Evolutionary conservation across 805 yeast species (phyloP), one percentile per base, ranked within the genome.

Genomic region (Cyberlindnera xylosilytica): DNA sequence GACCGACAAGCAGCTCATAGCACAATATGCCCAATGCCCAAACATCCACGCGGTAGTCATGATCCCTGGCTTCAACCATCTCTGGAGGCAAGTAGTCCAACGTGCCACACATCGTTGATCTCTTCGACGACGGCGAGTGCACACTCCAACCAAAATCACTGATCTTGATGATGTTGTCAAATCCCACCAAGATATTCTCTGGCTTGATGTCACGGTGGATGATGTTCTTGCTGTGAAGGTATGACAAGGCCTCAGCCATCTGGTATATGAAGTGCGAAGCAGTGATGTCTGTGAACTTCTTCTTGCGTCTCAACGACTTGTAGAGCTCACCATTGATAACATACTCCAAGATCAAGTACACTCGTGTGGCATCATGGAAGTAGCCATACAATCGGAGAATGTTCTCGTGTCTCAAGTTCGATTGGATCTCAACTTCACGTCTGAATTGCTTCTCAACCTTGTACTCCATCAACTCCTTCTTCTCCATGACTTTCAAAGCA

Each of bases 131-230:
- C 1, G 79, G 78, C 0, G 85, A 74, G 51, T 79, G 49, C 3
- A 90, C 91, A 42, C 95, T 84, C 97, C 97, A 91, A 12, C 99
- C 99, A 61, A 93, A 91, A 64, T 91, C 99, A 16, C 96, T 83
- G 29, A 91, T 72, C 60, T 90, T 91, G 41, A 91, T 72, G 19
- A 76, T 76, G 49, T 89, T 86, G 57, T 87, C 79, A 46, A 81
- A 74, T 6, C 88, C 87, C 10, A 91, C 67, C 33, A 91, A 65
- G 38, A 91, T 85, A 55, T 91, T 91, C 60, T 93, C 98, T 0
- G 98, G 98, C 62, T 91, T 91, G 50, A 91, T 78, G 59, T 91
- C 99, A 46, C 98, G 73, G 58, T 91, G 99, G 20, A 91, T 85
- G 34, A 93, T 80, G 50, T 83, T 79, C 54, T 83, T 86, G 27